Percentiles rank a stretch among this genome's conserved stretches.
phyloP scores from a whole-genome alignment of 2,329 filamentous ascomycete species.

The Sarocladiaceae sp. region DNA sequence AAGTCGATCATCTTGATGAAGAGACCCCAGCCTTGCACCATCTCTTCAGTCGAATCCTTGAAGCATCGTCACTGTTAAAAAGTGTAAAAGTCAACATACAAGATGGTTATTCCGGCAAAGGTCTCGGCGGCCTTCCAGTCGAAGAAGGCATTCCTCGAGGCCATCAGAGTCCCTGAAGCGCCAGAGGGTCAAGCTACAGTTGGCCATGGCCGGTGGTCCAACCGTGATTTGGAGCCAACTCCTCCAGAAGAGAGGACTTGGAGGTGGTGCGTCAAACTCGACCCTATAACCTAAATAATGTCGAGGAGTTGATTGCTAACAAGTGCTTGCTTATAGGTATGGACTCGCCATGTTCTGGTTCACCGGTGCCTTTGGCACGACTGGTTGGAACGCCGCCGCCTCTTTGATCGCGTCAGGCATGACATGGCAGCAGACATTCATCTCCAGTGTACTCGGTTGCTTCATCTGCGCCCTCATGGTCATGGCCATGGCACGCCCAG shows the following conservation, averaged over 20 bases:
- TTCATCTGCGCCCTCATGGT: conserved; percentile 19
- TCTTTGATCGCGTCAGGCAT: conserved; percentile 21
- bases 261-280: conserved; percentile 17
- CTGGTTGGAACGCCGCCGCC: conserved; percentile 23
- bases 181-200: conserved; percentile 14
- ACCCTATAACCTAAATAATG: neutral
- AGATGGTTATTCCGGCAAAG: conserved; percentile 4
- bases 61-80: too few species aligned
- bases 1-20: too few species aligned
- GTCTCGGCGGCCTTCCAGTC: conserved; percentile 19
- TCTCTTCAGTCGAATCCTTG: too few species aligned
- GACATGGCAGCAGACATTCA: conserved; percentile 23
- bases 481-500: conserved; percentile 20
- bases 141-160: conserved; percentile 17
- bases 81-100: too few species aligned
- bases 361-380: conserved; percentile 20
- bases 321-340: conserved; percentile 7
- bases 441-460: conserved; percentile 18
- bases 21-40: too few species aligned
- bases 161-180: conserved; percentile 16
- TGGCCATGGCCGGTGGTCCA: conserved; percentile 22
- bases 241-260: conserved; percentile 21
- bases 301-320: neutral
- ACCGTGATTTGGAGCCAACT: conserved; percentile 24
- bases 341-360: conserved; percentile 23